phyloP scores from a whole-genome alignment of 2,329 filamentous ascomycete species.

The Septoria linicola region DNA sequence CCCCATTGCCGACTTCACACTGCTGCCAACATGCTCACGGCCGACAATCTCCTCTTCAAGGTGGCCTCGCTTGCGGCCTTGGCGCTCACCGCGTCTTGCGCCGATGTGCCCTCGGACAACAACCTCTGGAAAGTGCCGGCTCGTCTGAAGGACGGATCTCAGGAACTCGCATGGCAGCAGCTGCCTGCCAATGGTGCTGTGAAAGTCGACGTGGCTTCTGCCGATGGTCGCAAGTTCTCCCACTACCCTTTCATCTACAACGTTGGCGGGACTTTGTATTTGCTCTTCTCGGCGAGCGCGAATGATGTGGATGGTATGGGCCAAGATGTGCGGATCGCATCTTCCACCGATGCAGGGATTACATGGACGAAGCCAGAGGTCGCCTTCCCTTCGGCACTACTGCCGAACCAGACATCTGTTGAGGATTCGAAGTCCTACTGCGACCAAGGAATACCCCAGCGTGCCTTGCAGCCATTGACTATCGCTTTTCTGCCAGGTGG shows the following conservation, averaged over 20 bases:
- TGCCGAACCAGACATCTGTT: slow-evolving; percentile 14
- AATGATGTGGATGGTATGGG: slow-evolving; percentile 17
- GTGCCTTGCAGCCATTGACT: slow-evolving; percentile 18
- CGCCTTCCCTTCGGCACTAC: slow-evolving; percentile 14
- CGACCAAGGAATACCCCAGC: slow-evolving; percentile 11
- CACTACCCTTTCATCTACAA: slow-evolving; percentile 17
- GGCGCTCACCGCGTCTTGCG: slow-evolving; percentile 12
- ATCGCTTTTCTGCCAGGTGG: slow-evolving; percentile 9
- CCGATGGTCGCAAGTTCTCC: slow-evolving; percentile 11
- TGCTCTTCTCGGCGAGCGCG: slow-evolving; percentile 15
- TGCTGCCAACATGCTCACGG: no score
- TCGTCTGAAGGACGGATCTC: not conserved
- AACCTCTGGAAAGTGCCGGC: slow-evolving; percentile 17
- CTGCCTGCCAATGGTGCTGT: slow-evolving; percentile 9
- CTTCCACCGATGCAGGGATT: slow-evolving; percentile 10
- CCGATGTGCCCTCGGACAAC: slow-evolving; percentile 1
- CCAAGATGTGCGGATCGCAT: slow-evolving; percentile 12
- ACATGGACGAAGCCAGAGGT: slow-evolving; percentile 12
- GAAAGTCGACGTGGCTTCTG: slow-evolving; percentile 8
- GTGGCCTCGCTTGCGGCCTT: slow-evolving; percentile 6
- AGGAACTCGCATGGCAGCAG: slow-evolving; percentile 12
- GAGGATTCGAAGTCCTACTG: slow-evolving; percentile 14
- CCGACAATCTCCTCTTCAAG: slow-evolving; percentile 4
- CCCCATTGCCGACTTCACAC: no score
- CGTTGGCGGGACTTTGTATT: slow-evolving; percentile 15